Evolutionary conservation across 768 basidiomycete species (phyloP).

Genomic region (Mycena capillaripes): DNA sequence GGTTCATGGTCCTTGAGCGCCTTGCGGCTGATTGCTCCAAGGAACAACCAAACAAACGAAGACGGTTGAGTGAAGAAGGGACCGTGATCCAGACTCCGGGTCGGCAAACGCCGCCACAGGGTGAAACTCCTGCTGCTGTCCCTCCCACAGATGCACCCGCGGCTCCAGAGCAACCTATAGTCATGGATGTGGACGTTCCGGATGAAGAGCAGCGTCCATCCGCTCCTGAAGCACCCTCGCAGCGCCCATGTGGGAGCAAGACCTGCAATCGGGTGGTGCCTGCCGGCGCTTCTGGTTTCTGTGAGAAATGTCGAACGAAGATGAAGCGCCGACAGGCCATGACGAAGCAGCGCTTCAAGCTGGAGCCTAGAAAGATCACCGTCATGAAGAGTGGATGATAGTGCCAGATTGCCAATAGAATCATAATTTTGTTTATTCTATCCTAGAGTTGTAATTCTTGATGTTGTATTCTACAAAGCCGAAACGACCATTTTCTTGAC

Average conservation of each 20-base stretch:
- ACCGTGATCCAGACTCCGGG: not conserved
- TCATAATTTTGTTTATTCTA: not conserved
- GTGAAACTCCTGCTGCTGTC: not conserved
- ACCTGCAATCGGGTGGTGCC: conserved; percentile 55
- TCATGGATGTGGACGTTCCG: not conserved
- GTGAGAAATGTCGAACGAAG: conserved; percentile 58
- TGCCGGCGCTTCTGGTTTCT: conserved; percentile 46
- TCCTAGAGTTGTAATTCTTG: no score
- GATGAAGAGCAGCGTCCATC: not conserved
- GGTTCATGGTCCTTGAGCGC: not conserved
- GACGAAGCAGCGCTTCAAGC: conserved; percentile 59
- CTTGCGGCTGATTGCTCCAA: conserved; percentile 17
- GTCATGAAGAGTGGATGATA: not conserved
- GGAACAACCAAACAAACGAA: conserved; percentile 24
- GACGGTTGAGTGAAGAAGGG: conserved; percentile 18
- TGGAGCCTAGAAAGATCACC: conserved; percentile 53
- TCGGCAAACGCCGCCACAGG: not conserved
- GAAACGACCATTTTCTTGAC: no score
- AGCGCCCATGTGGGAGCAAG: conserved; percentile 51
- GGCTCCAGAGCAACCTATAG: not conserved
- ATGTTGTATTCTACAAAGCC: no score
- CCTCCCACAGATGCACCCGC: conserved; percentile 1
- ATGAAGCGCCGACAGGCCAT: conserved; percentile 61
- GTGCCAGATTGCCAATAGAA: no score
- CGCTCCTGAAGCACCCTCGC: not conserved